phyloP scores from a whole-genome alignment of 2,329 filamentous ascomycete genomes.

The Dothideomycetes sp. region DNA sequence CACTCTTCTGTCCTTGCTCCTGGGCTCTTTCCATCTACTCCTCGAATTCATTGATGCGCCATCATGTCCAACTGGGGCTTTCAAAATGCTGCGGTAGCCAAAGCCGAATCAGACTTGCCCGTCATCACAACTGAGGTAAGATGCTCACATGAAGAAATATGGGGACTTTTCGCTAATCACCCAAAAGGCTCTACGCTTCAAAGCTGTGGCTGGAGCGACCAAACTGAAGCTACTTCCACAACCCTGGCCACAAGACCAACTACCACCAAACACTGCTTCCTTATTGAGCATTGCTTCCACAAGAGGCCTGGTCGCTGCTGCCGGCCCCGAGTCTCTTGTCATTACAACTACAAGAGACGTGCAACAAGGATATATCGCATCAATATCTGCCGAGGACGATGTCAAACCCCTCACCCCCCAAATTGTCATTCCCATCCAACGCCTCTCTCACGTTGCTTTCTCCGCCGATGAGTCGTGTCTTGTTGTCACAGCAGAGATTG shows the following conservation, averaged over 20 bases:
- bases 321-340: slow-evolving; percentile 67
- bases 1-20: too few relatives aligned
- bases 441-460: slow-evolving; percentile 81
- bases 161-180: slow-evolving; percentile 1
- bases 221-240: slow-evolving; percentile 71
- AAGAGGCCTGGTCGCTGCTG: slow-evolving; percentile 75
- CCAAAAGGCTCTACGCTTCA: slow-evolving; percentile 54
- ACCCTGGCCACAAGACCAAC: slow-evolving; percentile 58
- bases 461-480: slow-evolving; percentile 81
- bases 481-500: slow-evolving; percentile 69
- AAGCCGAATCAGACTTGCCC: too few relatives aligned
- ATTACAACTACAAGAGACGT: slow-evolving; percentile 68
- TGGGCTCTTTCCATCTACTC: too few relatives aligned
- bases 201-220: slow-evolving; percentile 65
- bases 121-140: too few relatives aligned
- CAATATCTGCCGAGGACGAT: slow-evolving; percentile 44
- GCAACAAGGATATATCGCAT: slow-evolving; percentile 49
- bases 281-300: slow-evolving; percentile 73
- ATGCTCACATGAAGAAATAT: neutral
- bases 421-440: slow-evolving; percentile 59
- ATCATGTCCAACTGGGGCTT: too few relatives aligned
- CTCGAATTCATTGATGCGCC: too few relatives aligned
- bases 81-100: too few relatives aligned
- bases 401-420: slow-evolving; percentile 63
- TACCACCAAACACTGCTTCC: slow-evolving; percentile 67